Percentiles rank a stretch among this genome's conserved stretches.
Conservation (phyloP, 106 monocot genomes). For the Dendrobium huoshanense region DNA sequence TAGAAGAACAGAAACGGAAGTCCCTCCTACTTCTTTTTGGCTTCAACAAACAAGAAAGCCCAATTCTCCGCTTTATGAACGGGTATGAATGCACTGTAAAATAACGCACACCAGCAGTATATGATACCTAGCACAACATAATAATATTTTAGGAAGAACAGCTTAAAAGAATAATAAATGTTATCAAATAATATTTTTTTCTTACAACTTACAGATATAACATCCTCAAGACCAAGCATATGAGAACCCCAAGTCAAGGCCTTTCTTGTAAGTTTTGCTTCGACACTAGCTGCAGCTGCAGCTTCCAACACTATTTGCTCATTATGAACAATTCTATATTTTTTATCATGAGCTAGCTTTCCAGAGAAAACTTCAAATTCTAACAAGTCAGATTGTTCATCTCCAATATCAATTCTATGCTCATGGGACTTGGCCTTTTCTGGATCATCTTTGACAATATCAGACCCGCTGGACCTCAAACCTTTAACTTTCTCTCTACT, state of each 20-base stretch:
- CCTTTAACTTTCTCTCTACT: conserved; percentile 46
- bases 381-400: conserved; percentile 81
- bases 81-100: conserved; percentile 70
- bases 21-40: conserved; percentile 45
- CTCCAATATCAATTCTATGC: conserved; percentile 83
- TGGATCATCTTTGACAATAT: conserved; percentile 29
- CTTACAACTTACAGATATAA: conserved; percentile 80
- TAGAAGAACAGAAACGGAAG: conserved; percentile 57
- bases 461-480: conserved; percentile 27
- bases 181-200: neutral
- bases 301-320: conserved; percentile 22
- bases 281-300: conserved; percentile 25
- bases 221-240: conserved; percentile 70
- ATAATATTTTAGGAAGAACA: neutral
- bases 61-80: conserved; percentile 22
- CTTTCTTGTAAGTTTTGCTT: conserved; percentile 85
- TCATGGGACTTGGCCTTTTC: conserved; percentile 51
- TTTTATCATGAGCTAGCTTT: conserved; percentile 68
- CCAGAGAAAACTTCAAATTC: conserved; percentile 84
- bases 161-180: neutral
- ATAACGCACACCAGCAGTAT: conserved; percentile 42
- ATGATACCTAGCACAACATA: conserved; percentile 38
- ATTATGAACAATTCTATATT: conserved; percentile 24
- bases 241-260: conserved; percentile 82
- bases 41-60: conserved; percentile 45